These are phyloP conservation scores for Chaetothyriales sp. DNA, from an alignment of 2,329 filamentous ascomycete species.

Conservation along the genomic window DNA sequence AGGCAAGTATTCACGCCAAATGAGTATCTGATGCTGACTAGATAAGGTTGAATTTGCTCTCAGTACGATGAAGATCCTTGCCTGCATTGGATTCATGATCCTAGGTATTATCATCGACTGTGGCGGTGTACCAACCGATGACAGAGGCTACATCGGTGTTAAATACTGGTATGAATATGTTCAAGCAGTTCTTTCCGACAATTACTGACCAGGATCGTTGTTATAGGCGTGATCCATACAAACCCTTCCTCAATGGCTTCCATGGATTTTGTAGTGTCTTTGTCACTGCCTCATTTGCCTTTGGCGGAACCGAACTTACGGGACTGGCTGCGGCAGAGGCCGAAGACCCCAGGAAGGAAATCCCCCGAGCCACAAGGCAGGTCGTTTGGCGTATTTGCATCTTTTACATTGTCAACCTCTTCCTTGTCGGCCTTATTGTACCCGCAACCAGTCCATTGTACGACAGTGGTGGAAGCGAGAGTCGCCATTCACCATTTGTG, in stretches of 20 bases:
- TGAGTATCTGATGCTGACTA: background rate
- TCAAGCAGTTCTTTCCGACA: constrained; percentile 45
- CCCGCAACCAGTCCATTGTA: constrained; percentile 38
- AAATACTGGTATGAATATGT: constrained; percentile 34
- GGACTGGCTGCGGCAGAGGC: constrained; percentile 48
- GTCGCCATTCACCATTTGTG: constrained; percentile 76
- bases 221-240: constrained; percentile 44
- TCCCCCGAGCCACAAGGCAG: constrained; percentile 80
- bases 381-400: constrained; percentile 85
- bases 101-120: constrained; percentile 76
- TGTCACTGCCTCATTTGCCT: constrained; percentile 50
- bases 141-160: constrained; percentile 15
- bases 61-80: constrained; percentile 43
- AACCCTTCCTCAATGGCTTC: constrained; percentile 53
- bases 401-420: constrained; percentile 77
- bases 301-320: constrained; percentile 49
- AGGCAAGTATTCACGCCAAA: constrained; percentile 7
- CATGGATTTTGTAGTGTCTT: constrained; percentile 52
- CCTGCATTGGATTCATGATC: constrained; percentile 54
- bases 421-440: constrained; percentile 69
- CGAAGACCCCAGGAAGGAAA: constrained; percentile 49
- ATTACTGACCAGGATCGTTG: constrained; percentile 39
- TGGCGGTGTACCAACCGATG: constrained; percentile 41
- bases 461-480: constrained; percentile 48
- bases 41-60: constrained; percentile 42